Conservation (phyloP, 495 filamentous ascomycete genomes). For the Penicillium robsamsonii region DNA sequence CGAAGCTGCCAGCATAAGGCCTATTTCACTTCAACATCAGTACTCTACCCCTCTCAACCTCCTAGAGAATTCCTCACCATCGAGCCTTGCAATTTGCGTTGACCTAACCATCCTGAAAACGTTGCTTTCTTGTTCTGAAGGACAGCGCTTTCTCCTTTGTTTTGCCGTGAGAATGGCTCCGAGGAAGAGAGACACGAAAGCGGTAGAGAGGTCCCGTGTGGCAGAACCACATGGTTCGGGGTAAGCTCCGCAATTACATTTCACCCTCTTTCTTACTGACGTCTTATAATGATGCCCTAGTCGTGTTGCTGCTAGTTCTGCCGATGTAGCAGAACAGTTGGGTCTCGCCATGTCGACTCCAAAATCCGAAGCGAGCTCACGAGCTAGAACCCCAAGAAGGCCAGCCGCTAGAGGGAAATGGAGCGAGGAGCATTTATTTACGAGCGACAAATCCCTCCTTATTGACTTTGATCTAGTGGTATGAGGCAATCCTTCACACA, state of each 20-base stretch:
- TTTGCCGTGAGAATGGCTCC: constrained; percentile 34
- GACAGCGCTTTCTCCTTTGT: constrained; percentile 13
- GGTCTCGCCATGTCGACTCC: constrained; percentile 20
- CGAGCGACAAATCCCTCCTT: constrained; percentile 54
- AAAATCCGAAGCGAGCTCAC: constrained; percentile 23
- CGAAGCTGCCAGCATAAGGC: constrained; percentile 90
- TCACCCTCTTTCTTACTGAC: constrained; percentile 1
- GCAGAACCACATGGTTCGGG: constrained; percentile 29
- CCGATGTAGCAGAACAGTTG: constrained; percentile 25
- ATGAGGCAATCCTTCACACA: constrained; percentile 19
- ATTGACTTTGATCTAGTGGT: constrained; percentile 57
- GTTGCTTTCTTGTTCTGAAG: not conserved
- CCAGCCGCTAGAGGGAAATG: constrained; percentile 36
- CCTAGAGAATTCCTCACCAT: constrained; percentile 59
- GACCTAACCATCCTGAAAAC: constrained; percentile 77
- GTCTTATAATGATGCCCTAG: constrained; percentile 24
- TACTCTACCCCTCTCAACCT: constrained; percentile 7
- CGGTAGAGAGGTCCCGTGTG: constrained; percentile 27
- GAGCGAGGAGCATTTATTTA: constrained; percentile 53
- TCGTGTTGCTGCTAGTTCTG: constrained; percentile 11
- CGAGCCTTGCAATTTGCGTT: constrained; percentile 89
- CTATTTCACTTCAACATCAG: constrained; percentile 48
- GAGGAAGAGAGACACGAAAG: constrained; percentile 23
- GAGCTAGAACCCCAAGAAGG: constrained; percentile 28
- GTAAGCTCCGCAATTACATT: constrained; percentile 19